These are phyloP conservation scores for Leccinum subrobustum DNA, from an alignment of 1,284 basidiomycete genomes.

Conservation along the genomic window DNA sequence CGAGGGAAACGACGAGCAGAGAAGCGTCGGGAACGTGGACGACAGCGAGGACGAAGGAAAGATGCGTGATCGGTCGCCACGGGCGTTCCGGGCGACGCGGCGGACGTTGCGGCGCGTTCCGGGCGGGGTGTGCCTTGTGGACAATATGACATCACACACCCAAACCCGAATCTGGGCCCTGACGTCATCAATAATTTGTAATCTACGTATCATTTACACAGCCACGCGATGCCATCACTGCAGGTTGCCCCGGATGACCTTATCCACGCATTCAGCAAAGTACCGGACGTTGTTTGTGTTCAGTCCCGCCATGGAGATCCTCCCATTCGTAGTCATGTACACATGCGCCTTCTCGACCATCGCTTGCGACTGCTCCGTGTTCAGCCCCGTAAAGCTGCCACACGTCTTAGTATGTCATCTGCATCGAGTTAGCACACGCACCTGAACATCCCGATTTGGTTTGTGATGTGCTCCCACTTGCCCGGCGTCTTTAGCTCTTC, in stretches of 20 bases:
- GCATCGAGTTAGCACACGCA: constrained; percentile 35
- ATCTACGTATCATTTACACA: constrained; percentile 13
- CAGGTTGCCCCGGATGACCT: constrained; percentile 59
- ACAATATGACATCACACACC: neutral
- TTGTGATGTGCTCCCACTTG: constrained; percentile 87
- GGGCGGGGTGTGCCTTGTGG: constrained; percentile 12
- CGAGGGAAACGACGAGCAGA: constrained; percentile 13
- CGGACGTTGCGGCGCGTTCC: constrained; percentile 29
- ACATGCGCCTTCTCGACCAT: constrained; percentile 81
- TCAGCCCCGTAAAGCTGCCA: constrained; percentile 77
- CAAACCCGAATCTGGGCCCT: neutral
- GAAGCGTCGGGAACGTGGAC: constrained; percentile 19
- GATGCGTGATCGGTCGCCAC: constrained; percentile 25
- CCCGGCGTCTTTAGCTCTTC: constrained; percentile 89
- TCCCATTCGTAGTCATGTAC: constrained; percentile 85
- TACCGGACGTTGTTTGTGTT: constrained; percentile 75
- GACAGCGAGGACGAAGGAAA: constrained; percentile 19
- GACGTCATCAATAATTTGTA: constrained; percentile 3
- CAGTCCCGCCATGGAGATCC: constrained; percentile 62
- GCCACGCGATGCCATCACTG: constrained; percentile 26
- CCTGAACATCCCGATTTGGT: constrained; percentile 95
- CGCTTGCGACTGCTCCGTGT: constrained; percentile 63
- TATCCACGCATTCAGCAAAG: constrained; percentile 76
- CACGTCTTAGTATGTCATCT: constrained; percentile 3
- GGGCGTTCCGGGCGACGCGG: constrained; percentile 18